These are phyloP conservation scores for Lotus japonicus DNA, from an alignment of 306 rosid genomes.

Conservation along the genomic window DNA sequence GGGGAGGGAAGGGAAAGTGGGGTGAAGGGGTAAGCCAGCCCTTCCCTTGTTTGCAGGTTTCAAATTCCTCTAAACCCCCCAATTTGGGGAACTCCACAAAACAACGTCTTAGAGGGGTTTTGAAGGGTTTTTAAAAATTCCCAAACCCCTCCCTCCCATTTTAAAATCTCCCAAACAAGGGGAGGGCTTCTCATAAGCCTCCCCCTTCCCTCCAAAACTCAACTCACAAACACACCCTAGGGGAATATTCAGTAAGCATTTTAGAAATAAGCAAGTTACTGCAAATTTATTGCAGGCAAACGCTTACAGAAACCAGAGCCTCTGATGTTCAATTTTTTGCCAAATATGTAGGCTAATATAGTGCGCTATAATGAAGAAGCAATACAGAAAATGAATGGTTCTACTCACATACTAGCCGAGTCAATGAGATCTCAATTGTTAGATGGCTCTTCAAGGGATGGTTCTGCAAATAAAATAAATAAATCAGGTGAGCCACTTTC, in stretches of 20 bases:
- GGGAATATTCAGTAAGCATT: neutral
- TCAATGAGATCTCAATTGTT: conserved; percentile 40
- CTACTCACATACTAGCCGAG: conserved; percentile 52
- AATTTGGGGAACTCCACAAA: no score
- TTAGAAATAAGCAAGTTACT: neutral
- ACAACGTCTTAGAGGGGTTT: no score
- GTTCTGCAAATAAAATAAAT: conserved; percentile 38
- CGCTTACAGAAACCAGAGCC: neutral
- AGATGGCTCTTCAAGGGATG: conserved; percentile 43
- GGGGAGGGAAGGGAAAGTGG: no score
- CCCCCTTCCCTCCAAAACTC: no score
- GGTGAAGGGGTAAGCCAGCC: no score
- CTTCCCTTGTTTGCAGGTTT: no score
- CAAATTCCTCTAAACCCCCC: no score
- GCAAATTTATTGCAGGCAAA: neutral
- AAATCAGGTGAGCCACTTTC: conserved; percentile 35
- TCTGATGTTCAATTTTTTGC: conserved; percentile 25
- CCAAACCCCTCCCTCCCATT: no score
- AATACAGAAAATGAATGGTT: conserved; percentile 58
- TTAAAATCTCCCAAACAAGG: no score
- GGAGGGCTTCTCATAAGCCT: no score
- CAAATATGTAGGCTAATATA: conserved; percentile 63
- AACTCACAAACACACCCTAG: no score
- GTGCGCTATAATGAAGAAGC: conserved; percentile 73
- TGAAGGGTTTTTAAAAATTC: no score